phyloP scores from a whole-genome alignment of 2,329 filamentous ascomycete genomes.

The Aspergillus pseudoviridinutans region DNA sequence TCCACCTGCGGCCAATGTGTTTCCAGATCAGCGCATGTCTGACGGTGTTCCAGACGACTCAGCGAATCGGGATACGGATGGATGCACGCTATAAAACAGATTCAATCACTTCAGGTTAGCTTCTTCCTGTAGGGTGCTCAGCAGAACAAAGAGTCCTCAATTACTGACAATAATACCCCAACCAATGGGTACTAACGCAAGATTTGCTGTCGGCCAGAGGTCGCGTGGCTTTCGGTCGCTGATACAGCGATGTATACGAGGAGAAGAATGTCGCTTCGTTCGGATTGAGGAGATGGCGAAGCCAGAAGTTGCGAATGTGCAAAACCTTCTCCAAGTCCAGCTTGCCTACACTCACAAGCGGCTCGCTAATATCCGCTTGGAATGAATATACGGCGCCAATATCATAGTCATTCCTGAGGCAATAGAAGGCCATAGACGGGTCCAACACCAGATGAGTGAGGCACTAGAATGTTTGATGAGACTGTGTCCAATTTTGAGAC shows the following conservation, averaged over 20 bases:
- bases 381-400: slow-evolving; percentile 28
- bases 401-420: slow-evolving; percentile 30
- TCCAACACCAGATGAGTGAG: slow-evolving; percentile 34
- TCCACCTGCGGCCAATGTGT: slow-evolving; percentile 20
- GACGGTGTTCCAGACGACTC: slow-evolving; percentile 23
- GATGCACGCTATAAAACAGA: slow-evolving; percentile 28
- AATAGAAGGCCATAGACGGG: slow-evolving; percentile 17
- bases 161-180: slow-evolving; percentile 33
- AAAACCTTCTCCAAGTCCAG: slow-evolving; percentile 31
- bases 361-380: not conserved
- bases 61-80: slow-evolving; percentile 29
- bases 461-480: slow-evolving; percentile 12
- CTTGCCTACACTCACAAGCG: slow-evolving; percentile 14
- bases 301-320: slow-evolving; percentile 42
- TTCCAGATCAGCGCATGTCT: slow-evolving; percentile 34
- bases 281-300: slow-evolving; percentile 33
- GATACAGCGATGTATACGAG: slow-evolving; percentile 17
- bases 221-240: slow-evolving; percentile 20
- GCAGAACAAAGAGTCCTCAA: not conserved
- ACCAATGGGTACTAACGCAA: slow-evolving; percentile 22
- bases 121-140: not conserved
- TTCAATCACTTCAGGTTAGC: slow-evolving; percentile 2
- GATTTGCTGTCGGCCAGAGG: slow-evolving; percentile 1
- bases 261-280: slow-evolving; percentile 24
- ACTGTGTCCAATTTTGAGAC: not conserved